Evolutionary conservation across 768 basidiomycete species (phyloP), one percentile per base, ranked within the genome.

Genomic region (Trametes cubensis): DNA sequence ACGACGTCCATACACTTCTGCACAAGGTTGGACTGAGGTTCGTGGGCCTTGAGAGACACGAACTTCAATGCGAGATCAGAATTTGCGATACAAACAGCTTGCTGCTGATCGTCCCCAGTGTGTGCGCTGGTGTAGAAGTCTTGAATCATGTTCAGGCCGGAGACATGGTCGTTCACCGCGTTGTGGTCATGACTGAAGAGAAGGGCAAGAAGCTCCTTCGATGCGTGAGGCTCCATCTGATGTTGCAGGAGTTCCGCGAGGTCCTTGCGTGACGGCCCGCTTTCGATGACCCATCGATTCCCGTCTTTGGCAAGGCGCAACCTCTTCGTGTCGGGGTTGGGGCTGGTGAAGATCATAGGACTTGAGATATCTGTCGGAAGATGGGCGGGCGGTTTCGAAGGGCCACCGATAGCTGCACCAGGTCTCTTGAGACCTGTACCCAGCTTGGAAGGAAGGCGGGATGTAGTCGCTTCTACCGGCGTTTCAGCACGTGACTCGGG

Each of bases 131-230:
- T 73, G 74, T 87, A 95, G 70, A 93, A 89, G 2, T 95, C 92
- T 55, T 86, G 82, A 21, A 98, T 80, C 51, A 77, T 80, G 6
- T 83, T 78, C 55, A 98, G 75, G 6, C 91, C 96, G n/a, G 80
- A 78, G 55, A 96, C 82, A 69, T 91, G 88, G 72, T 98, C 97
- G 68, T 94, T 95, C 65, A 98, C 89, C 6, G 95, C 93, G 66
- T 90, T 92, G 73, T 98, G 97, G 68, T 97, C 97, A 62, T 90
- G 92, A 70, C 96, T 98, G 78, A 98, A 99, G 28, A 99, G 79
- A 28, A 85, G 85, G 5, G 83, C 75, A 14, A 90, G 73, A 2
- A 98, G 76, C 2, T 95, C 90, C 63, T 88, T 86, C 3, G 90
- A 89, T 6, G 84, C 81, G 69, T 90, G 83, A 10, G 87, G 82